Evolutionary conservation across 2,329 filamentous ascomycete species (phyloP).

Genomic region (Teratosphaeria epicoccoides): DNA sequence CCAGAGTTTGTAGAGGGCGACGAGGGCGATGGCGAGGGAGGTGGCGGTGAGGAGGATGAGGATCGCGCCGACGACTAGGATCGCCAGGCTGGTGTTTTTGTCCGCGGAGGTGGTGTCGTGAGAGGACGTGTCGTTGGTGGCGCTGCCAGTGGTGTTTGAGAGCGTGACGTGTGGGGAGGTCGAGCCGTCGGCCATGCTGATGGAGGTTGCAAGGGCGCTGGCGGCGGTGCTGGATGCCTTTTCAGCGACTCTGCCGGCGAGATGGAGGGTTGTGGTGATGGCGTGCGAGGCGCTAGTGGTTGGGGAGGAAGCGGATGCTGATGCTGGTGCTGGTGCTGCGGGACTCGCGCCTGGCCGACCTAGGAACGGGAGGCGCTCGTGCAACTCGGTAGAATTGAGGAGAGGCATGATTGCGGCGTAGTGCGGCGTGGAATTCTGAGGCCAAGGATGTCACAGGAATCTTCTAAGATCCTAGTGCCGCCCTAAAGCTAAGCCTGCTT

Average conservation of each 20-base stretch:
- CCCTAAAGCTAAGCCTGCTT: too few relatives aligned
- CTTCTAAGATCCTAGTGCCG: too few relatives aligned
- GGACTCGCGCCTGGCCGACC: neutral
- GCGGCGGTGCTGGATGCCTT: neutral
- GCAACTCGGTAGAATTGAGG: neutral
- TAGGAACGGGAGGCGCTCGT: neutral
- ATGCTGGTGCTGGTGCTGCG: too few relatives aligned
- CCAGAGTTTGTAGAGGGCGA: conserved; percentile 1
- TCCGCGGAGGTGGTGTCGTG: neutral
- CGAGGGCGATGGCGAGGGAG: neutral
- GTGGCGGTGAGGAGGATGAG: conserved; percentile 1
- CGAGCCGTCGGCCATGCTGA: neutral
- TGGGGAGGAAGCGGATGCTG: neutral
- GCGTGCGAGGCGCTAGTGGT: neutral
- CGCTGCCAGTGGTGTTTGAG: neutral
- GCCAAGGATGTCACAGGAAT: too few relatives aligned
- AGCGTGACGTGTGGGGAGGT: neutral
- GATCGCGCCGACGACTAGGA: neutral
- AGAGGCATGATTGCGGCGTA: neutral
- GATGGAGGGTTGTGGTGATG: neutral
- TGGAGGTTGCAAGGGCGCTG: neutral
- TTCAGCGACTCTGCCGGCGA: neutral
- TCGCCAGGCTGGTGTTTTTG: neutral
- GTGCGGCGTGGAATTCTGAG: too few relatives aligned
- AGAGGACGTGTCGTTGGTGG: neutral